Conservation (phyloP, 2,329 filamentous ascomycete species). For the Fonsecaea nubica region DNA sequence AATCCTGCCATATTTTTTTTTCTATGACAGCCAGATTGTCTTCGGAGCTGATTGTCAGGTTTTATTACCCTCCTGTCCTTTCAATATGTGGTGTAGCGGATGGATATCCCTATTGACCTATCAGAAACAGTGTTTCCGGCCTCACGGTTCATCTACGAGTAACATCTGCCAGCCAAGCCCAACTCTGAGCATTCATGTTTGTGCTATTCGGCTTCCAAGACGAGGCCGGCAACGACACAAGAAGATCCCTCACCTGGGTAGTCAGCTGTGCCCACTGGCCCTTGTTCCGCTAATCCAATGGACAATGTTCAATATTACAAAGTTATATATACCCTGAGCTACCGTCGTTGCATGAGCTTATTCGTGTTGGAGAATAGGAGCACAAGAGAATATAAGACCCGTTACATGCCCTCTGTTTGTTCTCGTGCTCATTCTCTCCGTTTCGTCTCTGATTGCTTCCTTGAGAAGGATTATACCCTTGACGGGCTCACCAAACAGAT, state of each 20-base stretch:
- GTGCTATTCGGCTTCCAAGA: background rate
- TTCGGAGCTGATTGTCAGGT: slow-evolving; percentile 1
- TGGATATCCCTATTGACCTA: background rate
- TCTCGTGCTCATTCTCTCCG: background rate
- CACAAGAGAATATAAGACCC: background rate
- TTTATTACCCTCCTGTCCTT: background rate
- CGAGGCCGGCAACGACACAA: background rate
- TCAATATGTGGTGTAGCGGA: background rate
- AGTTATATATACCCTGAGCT: background rate
- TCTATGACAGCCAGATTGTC: background rate
- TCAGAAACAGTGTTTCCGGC: background rate
- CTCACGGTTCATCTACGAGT: background rate
- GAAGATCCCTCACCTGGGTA: background rate
- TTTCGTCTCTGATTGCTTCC: background rate
- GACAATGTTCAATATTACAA: background rate
- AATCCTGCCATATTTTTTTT: background rate
- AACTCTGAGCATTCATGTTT: background rate
- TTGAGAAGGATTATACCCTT: background rate
- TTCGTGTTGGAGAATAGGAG: background rate
- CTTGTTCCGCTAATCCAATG: background rate
- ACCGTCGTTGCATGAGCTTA: background rate
- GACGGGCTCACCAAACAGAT: background rate
- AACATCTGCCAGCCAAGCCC: background rate
- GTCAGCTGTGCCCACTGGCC: background rate
- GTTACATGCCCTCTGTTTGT: background rate